Evolutionary conservation across 192 early-diverging fungal genomes (phyloP), one percentile per base, ranked within the genome.

Genomic region (Borealophlyctis nickersoniae): DNA sequence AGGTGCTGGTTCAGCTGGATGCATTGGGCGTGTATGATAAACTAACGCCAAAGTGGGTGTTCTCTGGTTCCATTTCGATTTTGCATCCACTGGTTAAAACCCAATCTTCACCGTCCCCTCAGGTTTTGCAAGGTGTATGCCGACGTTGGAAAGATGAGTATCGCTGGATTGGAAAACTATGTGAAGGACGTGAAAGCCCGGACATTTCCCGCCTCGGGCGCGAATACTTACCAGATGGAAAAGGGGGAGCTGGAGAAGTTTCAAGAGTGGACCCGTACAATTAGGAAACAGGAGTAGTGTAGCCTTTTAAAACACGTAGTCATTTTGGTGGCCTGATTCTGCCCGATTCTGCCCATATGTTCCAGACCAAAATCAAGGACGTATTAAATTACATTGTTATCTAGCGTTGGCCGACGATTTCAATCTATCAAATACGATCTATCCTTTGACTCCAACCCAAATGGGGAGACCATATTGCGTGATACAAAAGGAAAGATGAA

Each of bases 1-100:
- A 99, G 73, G 95, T 97, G 33, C 75, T 99, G 45, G 95, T 99
- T 24, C 80, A 87, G 58, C 80, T 90, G 65, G 97, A 99, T 67
- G 89, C 90, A 79, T 65, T 98, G 24, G 95, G 97, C 19, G 75
- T 92, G 35, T 99, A 92, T 78, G 95, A 95, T 68, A 82, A 87
- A 16, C 92, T 97, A 54, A 77, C 87, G 28, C 94, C 94, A 56
- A 93, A 91, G 82, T 91, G 73, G 73, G 67, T 74, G 32, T 11
- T 33, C 24, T 63, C 27, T 35, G 51, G 36, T 33, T 0, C 26
- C 32, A 39, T 33, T 24, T 7, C 28, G 19, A 49, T n/a, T 52
- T 45, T 13, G 36, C 23, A n/a, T 35, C 55, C 4, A 22, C 49
- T 55, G 50, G 32, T 19, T 31, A 36, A 23, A 36, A 5, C 29